Conservation (phyloP, 1,284 basidiomycete species). For the Austroboletus niveus region DNA sequence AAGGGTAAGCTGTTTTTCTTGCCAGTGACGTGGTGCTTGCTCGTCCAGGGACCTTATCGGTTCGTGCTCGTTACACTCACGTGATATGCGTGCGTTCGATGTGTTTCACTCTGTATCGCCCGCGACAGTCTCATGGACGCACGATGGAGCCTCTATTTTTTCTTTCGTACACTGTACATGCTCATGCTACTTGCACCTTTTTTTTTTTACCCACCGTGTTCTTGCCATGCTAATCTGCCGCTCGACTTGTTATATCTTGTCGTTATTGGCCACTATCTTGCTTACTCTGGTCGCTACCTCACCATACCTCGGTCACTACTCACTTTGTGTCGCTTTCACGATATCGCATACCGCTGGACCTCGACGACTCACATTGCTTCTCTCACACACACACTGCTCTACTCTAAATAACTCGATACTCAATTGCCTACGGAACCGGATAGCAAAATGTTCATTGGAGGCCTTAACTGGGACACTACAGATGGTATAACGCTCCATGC, state of each 20-base stretch:
- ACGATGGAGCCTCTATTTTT: conserved; percentile 9
- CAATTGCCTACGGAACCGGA: conserved; percentile 37
- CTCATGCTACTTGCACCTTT: conserved; percentile 11
- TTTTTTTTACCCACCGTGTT: conserved; percentile 19
- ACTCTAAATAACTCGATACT: conserved; percentile 34
- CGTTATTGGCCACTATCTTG: conserved; percentile 37
- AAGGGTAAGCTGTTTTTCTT: conserved; percentile 72
- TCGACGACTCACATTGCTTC: conserved; percentile 29
- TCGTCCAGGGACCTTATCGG: conserved; percentile 9
- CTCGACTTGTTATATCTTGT: conserved; percentile 31
- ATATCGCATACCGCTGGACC: conserved; percentile 34
- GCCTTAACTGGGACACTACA: conserved; percentile 97
- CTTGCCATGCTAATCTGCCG: conserved; percentile 30
- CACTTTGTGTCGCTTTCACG: conserved; percentile 37
- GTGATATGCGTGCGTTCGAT: conserved; percentile 11
- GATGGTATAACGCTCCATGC: conserved; percentile 70
- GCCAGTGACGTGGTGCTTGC: conserved; percentile 16
- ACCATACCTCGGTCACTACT: conserved; percentile 35
- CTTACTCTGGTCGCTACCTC: conserved; percentile 37
- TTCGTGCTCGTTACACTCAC: conserved; percentile 7
- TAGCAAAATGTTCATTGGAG: conserved; percentile 99
- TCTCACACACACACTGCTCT: conserved; percentile 21
- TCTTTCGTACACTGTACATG: conserved; percentile 24
- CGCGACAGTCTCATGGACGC: conserved; percentile 31
- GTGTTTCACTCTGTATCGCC: conserved; percentile 11